A percentile compares a stretch with the other conserved stretches of the same genome.
phyloP scores from a whole-genome alignment of 1,139 yeast genomes.

The Tardiomyces blankii region DNA sequence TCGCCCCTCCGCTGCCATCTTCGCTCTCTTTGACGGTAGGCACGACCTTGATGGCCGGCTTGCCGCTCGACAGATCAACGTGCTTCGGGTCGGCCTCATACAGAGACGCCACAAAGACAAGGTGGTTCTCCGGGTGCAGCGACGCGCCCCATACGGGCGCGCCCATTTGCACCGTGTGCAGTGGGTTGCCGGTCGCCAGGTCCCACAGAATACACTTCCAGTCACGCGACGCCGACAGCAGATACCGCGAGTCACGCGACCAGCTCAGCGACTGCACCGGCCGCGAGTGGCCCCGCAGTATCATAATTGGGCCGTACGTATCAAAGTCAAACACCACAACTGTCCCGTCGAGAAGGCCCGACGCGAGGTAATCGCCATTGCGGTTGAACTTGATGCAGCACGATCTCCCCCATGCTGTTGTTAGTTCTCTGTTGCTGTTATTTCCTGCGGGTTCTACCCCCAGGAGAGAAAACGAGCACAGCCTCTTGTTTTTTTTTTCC shows the following conservation, averaged over 20 bases:
- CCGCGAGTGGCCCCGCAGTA: conserved; percentile 53
- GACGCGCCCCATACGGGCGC: conserved; percentile 65
- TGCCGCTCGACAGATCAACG: conserved; percentile 15
- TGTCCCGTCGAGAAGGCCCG: conserved; percentile 73
- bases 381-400: conserved; percentile 62
- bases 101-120: conserved; percentile 37
- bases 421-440: neutral
- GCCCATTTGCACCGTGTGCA: conserved; percentile 42
- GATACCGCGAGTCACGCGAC: conserved; percentile 63
- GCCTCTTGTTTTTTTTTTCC: too few relatives aligned
- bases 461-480: too few relatives aligned
- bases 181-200: conserved; percentile 34
- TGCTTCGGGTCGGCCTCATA: conserved; percentile 24
- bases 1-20: conserved; percentile 14
- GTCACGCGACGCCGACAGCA: conserved; percentile 72
- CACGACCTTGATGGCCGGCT: conserved; percentile 18
- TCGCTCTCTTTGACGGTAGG: conserved; percentile 18
- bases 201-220: conserved; percentile 85
- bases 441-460: too few relatives aligned
- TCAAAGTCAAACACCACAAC: conserved; percentile 70
- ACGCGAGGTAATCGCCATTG: conserved; percentile 81
- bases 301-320: conserved; percentile 46
- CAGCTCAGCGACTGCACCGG: conserved; percentile 71
- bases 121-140: conserved; percentile 42
- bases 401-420: conserved; percentile 49